phyloP scores from a whole-genome alignment of 1,139 yeast species.

The Saccharomyces hybrid region DNA sequence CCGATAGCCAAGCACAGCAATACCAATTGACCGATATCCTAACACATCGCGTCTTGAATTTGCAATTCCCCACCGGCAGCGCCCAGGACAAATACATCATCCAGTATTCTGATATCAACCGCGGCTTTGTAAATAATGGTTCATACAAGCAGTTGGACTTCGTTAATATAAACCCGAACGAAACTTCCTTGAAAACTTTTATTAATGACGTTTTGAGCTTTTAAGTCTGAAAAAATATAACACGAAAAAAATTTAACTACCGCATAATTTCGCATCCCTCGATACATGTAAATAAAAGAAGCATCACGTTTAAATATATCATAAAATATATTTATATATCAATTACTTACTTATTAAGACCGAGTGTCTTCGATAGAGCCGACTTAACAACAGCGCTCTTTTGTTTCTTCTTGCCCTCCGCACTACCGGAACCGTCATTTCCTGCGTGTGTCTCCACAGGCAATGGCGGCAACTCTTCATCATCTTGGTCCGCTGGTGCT shows the following conservation, averaged over 20 bases:
- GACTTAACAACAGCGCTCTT: neutral
- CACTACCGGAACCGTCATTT: constrained; percentile 3
- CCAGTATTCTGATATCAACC: constrained; percentile 43
- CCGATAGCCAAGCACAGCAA: constrained; percentile 39
- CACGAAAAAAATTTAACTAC: neutral
- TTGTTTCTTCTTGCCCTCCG: constrained; percentile 5
- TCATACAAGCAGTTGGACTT: constrained; percentile 42
- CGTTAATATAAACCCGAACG: neutral
- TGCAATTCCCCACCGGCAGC: constrained; percentile 29
- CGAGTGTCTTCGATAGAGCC: constrained; percentile 7
- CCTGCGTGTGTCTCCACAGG: constrained; percentile 19
- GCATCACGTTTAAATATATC: neutral
- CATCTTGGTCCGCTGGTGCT: constrained; percentile 44
- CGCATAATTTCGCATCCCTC: neutral
- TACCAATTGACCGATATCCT: constrained; percentile 26
- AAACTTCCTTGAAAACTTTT: neutral
- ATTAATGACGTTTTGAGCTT: neutral
- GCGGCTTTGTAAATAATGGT: constrained; percentile 51
- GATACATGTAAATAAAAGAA: neutral
- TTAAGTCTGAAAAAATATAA: neutral
- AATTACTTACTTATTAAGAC: constrained; percentile 2
- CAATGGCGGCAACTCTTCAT: constrained; percentile 39
- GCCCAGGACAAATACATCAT: constrained; percentile 32
- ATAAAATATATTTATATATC: neutral
- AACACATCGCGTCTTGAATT: constrained; percentile 38